Evolutionary conservation across 2,329 filamentous ascomycete species (phyloP).

Genomic region (Clarireedia sp.): DNA sequence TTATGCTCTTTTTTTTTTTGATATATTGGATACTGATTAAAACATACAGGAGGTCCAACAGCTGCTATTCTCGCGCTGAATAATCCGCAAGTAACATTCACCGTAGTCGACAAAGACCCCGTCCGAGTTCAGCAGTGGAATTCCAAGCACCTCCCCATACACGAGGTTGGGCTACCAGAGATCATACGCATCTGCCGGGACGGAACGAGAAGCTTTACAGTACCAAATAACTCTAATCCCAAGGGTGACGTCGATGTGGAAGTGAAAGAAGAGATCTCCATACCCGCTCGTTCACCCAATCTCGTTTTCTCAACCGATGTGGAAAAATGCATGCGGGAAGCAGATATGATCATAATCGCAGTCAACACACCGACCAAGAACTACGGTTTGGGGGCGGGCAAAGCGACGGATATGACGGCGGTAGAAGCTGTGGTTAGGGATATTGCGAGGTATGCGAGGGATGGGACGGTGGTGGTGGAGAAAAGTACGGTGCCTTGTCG

Average conservation of each 20-base stretch:
- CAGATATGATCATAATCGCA: conserved; percentile 66
- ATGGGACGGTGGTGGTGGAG: conserved; percentile 68
- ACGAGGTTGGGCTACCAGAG: conserved; percentile 63
- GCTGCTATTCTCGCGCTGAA: conserved; percentile 67
- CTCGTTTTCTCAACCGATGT: conserved; percentile 68
- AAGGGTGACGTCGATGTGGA: conserved; percentile 30
- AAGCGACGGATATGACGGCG: conserved; percentile 63
- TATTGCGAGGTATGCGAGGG: conserved; percentile 58
- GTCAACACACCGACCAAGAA: conserved; percentile 76
- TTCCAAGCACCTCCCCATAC: conserved; percentile 64
- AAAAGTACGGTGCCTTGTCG: conserved; percentile 74
- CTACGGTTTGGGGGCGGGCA: conserved; percentile 59
- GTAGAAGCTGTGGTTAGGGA: conserved; percentile 62
- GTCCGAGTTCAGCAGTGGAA: conserved; percentile 65
- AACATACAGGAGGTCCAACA: conserved; percentile 56
- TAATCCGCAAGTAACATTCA: conserved; percentile 63
- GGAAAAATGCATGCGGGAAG: conserved; percentile 51
- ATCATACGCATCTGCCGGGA: conserved; percentile 59
- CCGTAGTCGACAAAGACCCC: conserved; percentile 64
- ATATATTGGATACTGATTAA: not conserved
- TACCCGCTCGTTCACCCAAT: conserved; percentile 49
- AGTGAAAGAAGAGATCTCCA: conserved; percentile 23
- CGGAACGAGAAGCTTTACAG: conserved; percentile 39
- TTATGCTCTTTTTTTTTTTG: no score
- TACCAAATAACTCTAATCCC: conserved; percentile 30